A percentile compares a stretch with the other conserved stretches of the same genome.
These are phyloP conservation scores for Xylaria sp. DNA, from an alignment of 495 filamentous ascomycete genomes.

Conservation along the genomic window DNA sequence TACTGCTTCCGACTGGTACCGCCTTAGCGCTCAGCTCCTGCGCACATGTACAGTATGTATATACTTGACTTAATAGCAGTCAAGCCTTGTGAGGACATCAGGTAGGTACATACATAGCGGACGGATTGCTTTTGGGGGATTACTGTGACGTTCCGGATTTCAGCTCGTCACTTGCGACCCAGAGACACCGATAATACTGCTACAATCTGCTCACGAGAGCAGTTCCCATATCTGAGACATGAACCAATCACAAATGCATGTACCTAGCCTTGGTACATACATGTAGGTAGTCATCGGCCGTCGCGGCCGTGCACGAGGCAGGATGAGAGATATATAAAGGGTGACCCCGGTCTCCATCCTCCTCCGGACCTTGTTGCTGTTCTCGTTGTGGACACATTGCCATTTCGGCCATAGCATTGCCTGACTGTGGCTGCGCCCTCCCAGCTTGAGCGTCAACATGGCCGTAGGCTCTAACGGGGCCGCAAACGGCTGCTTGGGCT, in stretches of 20 bases:
- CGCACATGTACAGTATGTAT: no score
- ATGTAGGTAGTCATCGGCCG: conserved; percentile 11
- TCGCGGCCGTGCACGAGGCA: conserved; percentile 14
- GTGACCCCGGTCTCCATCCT: not conserved
- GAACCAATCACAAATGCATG: conserved; percentile 21
- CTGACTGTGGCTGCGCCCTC: not conserved
- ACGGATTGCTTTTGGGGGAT: not conserved
- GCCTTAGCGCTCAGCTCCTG: not conserved
- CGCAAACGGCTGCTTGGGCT: conserved; percentile 30
- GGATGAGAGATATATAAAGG: conserved; percentile 17
- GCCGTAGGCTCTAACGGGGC: conserved; percentile 30
- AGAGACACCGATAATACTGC: conserved; percentile 7
- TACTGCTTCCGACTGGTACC: conserved; percentile 1
- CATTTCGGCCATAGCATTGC: not conserved
- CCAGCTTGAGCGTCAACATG: conserved; percentile 28
- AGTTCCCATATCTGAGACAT: conserved; percentile 17
- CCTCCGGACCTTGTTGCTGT: not conserved
- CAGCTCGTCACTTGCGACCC: conserved; percentile 17
- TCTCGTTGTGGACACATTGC: not conserved
- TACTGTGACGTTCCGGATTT: not conserved
- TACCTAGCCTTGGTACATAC: conserved; percentile 1
- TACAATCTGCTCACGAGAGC: conserved; percentile 14
- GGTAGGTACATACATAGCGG: conserved; percentile 3
- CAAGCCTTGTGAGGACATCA: not conserved
- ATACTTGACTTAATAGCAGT: not conserved